Base-by-base conservation (phyloP, 805 yeast genomes). In the Priceomyces medius region DNA sequence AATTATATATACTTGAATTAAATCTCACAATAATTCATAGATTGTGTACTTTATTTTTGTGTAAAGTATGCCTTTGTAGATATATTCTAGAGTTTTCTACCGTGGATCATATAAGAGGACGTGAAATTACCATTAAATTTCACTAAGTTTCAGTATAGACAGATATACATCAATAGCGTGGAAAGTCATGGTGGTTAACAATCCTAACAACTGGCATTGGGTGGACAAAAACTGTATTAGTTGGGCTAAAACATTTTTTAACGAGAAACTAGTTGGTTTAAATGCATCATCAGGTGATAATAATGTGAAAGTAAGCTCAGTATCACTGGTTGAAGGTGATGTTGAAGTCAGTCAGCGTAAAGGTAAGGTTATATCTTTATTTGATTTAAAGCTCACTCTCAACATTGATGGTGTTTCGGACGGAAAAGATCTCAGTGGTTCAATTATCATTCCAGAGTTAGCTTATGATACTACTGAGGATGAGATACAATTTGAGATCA, bases 121-220 rank as follows among this genome's bases (percentile, higher is more conserved):
- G 9, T 26, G 12, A n/a, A 26, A 12, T 26, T 26, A 5, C 9
- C 29, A 26, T 6, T 5, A 26, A 26, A 12, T 26, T 14, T 8
- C 9, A 5, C 12, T 4, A 4, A 26, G n/a, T 12, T 8, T 26
- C 14, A 26, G 29, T n/a, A 26, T 9, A 26, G 29, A 5, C n/a
- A 8, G 5, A 26, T 5, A 4, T 6, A 26, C 5, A 12, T 26
- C 10, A n/a, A 26, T n/a, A 26, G n/a, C 9, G 29, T n/a, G n/a
- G 14, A 5, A 26, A 26, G n/a, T n/a, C 12, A 91, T 91, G 97
- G 97, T 87, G 31, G 90, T 93, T 23, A 85, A 88, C 67, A 93
- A 91, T 75, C 98, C 98, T 29, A 93, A 93, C 66, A 91, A 91
- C 70, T 91, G 99, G 99, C 99, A 93, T 74, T 93, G 98, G 98